Evolutionary conservation across 768 basidiomycete species (phyloP).

Genomic region (Lentinus brumalis): DNA sequence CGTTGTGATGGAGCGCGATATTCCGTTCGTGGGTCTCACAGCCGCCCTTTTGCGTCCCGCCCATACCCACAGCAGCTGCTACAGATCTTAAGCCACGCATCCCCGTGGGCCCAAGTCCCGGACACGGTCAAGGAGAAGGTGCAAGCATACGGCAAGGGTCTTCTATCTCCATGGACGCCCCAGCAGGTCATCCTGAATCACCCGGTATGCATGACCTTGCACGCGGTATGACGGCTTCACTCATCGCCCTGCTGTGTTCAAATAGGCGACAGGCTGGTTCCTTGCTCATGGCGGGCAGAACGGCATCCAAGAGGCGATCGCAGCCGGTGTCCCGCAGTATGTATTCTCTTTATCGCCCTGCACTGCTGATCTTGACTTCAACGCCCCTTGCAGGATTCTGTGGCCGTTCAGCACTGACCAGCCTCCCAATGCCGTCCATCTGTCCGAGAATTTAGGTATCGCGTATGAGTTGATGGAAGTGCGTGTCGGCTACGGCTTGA

Average conservation of each 20-base stretch:
- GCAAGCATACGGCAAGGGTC: slow-evolving; percentile 6
- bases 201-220: background rate
- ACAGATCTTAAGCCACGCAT: slow-evolving; percentile 19
- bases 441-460: slow-evolving; percentile 24
- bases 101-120: slow-evolving; percentile 11
- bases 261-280: slow-evolving; percentile 18
- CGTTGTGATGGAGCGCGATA: slow-evolving; percentile 16
- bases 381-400: slow-evolving; percentile 25
- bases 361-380: background rate
- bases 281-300: slow-evolving; percentile 3
- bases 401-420: slow-evolving; percentile 31
- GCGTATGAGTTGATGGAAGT: slow-evolving; percentile 32
- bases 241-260: no score
- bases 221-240: no score
- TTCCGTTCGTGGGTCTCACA: slow-evolving; percentile 20
- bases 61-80: no score
- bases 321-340: background rate
- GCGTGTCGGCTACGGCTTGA: slow-evolving; percentile 21
- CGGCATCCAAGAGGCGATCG: slow-evolving; percentile 1
- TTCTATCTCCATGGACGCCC: slow-evolving; percentile 16
- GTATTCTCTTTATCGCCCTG: background rate
- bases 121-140: slow-evolving; percentile 16
- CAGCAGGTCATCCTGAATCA: slow-evolving; percentile 19
- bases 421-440: slow-evolving; percentile 22
- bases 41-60: background rate